Evolutionary conservation across 179 eudicot genomes (phyloP).

Genomic region (Spergularia azorica): DNA sequence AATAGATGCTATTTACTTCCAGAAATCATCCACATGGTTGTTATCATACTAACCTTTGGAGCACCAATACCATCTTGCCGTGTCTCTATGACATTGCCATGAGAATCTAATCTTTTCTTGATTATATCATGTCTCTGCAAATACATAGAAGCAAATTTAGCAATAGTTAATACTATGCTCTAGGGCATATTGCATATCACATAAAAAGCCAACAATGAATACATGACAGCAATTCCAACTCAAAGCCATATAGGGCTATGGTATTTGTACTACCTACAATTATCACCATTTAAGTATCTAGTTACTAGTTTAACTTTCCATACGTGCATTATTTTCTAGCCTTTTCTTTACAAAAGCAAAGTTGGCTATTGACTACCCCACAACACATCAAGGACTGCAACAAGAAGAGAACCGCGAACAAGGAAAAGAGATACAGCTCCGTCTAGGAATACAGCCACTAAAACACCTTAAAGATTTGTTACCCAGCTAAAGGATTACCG

Average conservation of each 20-base stretch:
- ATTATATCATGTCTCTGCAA: slow-evolving; percentile 88
- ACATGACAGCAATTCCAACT: neutral
- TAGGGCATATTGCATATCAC: neutral
- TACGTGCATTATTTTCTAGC: neutral
- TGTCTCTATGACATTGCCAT: slow-evolving; percentile 75
- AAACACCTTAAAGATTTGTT: neutral
- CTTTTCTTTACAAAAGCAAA: neutral
- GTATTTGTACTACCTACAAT: neutral
- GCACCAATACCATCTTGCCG: slow-evolving; percentile 86
- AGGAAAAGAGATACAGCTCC: neutral
- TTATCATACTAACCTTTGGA: slow-evolving; percentile 58
- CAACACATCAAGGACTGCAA: neutral
- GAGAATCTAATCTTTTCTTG: slow-evolving; percentile 82
- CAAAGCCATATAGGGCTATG: neutral
- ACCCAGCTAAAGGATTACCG: neutral
- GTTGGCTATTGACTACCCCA: neutral
- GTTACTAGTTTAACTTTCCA: neutral
- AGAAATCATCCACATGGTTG: neutral
- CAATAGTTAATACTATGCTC: neutral
- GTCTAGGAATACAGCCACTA: neutral
- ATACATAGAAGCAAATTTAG: neutral
- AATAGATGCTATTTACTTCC: slow-evolving; percentile 5
- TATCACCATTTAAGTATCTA: neutral
- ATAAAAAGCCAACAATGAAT: neutral
- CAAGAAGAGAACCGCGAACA: neutral